A percentile compares a stretch with the other conserved stretches of the same genome.
Evolutionary conservation across 2,329 filamentous ascomycete genomes (phyloP).

Genomic region (Fusarium euwallaceae): DNA sequence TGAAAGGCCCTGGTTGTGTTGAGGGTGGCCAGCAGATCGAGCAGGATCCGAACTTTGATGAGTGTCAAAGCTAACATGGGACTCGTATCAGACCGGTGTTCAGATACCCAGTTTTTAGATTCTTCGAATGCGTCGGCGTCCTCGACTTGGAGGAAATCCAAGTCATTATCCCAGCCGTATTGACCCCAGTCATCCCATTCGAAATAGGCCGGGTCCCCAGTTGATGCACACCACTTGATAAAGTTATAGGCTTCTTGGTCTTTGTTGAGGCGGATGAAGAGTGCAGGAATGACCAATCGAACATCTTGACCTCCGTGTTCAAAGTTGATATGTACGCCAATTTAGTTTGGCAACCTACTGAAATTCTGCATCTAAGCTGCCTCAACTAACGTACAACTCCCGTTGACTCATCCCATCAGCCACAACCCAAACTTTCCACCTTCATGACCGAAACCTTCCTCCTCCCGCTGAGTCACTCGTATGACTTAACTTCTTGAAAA

Average conservation of each 20-base stretch:
- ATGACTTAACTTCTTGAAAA: too few species aligned
- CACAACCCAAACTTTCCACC: too few species aligned
- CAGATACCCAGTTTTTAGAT: not conserved
- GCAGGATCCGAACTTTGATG: constrained; percentile 43
- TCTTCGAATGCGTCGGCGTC: constrained; percentile 58
- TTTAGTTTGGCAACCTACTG: too few species aligned
- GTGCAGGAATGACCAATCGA: constrained; percentile 54
- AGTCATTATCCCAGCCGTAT: constrained; percentile 38
- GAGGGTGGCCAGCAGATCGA: constrained; percentile 39
- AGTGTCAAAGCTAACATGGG: constrained; percentile 25
- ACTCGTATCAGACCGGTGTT: constrained; percentile 21
- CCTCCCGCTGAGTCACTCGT: too few species aligned
- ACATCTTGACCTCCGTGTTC: constrained; percentile 52
- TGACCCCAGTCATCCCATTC: constrained; percentile 33
- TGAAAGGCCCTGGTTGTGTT: constrained; percentile 17
- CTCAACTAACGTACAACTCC: too few species aligned
- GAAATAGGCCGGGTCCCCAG: constrained; percentile 18
- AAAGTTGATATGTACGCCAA: too few species aligned
- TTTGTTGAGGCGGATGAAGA: constrained; percentile 60
- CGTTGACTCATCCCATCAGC: too few species aligned
- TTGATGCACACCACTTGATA: constrained; percentile 51
- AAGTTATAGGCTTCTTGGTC: constrained; percentile 67
- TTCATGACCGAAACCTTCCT: too few species aligned
- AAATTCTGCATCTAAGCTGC: too few species aligned
- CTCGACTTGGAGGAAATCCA: constrained; percentile 51